Base-by-base conservation (phyloP, 2,329 filamentous ascomycete species). In the Sphaerulina musiva region DNA sequence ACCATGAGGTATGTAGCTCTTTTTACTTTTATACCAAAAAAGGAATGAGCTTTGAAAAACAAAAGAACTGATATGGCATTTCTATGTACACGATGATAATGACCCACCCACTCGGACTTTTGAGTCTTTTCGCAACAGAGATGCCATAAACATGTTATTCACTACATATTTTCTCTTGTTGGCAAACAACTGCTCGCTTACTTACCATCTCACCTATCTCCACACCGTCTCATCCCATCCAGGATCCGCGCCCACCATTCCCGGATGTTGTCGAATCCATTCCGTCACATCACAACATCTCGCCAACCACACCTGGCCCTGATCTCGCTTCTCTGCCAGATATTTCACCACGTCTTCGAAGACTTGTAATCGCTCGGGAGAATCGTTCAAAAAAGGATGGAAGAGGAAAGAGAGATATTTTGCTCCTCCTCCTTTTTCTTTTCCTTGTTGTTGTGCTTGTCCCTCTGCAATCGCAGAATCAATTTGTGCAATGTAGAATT, bases 331-430 rank as follows among this genome's bases (percentile, higher is more conserved):
- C 45, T 59, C 38, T 7, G 52, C 63, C 2, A 69, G 48, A 53
- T 67, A 62, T 34, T 61, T 41, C 29, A 66, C 31, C 6, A 69
- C 62, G 10, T 53, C 45, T 47, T 65, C 61, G 56, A 68, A 62
- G 7, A 66, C 67, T 39, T 61, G 26, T 38, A 67, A 43, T 44
- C 63, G 52, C 40, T 65, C 61, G 9, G 58, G 44, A 6, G 41
- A 51, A 41, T 62, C 56, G 12, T 62, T 66, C 39, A 69, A 48
- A 52, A 69, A 69, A 0, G 67, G 67, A 57, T 69, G 67, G 43
- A 69, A 69, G 17, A 69, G 50, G 17, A 68, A 53, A 2, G 64
- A 64, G 26, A 67, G 29, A 49, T 64, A 68, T 29, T 20, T 20
- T 20, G 20, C 20, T 9, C 63, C 62, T 10, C 64, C 20, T 20